phyloP scores from a whole-genome alignment of 2,329 filamentous ascomycete genomes.

The Cladosporium velox region DNA sequence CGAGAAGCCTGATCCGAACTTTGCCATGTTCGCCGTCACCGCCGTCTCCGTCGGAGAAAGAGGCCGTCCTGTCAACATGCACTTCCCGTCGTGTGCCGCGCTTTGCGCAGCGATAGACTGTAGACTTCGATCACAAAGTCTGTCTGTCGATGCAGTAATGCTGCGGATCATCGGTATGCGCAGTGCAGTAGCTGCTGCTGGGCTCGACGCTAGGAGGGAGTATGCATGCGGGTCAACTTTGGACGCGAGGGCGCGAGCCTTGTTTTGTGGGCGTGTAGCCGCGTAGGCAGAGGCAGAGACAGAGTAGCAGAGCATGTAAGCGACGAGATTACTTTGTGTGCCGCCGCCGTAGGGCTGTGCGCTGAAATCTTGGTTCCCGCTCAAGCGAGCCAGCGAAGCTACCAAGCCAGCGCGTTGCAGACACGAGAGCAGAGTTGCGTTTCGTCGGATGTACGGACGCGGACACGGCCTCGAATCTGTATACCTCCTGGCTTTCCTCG shows the following conservation, averaged over 20 bases:
- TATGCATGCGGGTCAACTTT: no score
- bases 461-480: neutral
- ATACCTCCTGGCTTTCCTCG: neutral
- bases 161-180: no score
- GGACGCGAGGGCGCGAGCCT: no score
- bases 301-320: neutral
- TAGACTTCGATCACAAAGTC: neutral
- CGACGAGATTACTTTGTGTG: neutral
- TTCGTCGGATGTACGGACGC: neutral
- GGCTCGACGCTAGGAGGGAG: neutral
- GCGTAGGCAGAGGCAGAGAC: no score
- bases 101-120: neutral
- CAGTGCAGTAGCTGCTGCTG: neutral
- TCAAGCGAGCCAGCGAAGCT: neutral
- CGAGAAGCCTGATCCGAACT: neutral
- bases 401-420: neutral
- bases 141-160: neutral
- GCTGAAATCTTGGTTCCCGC: neutral
- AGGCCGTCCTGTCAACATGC: no score
- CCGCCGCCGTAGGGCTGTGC: neutral
- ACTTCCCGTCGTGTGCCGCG: neutral
- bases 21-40: neutral
- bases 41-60: neutral
- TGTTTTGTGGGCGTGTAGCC: no score
- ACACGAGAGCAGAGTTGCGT: neutral